Percentiles rank a stretch among this genome's conserved stretches.
phyloP scores from a whole-genome alignment of 176 grass and related monocot genomes.

The Aegilops sharonensis region DNA sequence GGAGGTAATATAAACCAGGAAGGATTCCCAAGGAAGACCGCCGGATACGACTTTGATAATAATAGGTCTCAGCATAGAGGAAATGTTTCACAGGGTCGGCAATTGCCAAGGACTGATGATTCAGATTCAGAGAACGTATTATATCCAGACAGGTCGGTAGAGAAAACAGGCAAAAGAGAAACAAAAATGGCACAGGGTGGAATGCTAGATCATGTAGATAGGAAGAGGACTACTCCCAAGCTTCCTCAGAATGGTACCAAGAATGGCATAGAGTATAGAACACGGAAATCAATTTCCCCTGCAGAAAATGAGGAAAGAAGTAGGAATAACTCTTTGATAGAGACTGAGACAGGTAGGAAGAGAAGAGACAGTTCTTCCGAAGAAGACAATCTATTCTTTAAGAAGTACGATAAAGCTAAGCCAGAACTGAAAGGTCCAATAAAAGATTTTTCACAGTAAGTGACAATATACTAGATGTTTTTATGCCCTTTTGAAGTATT shows the following conservation, averaged over 20 bases:
- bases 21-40: constrained; percentile 36
- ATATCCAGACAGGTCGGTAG: constrained; percentile 36
- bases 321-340: constrained; percentile 56
- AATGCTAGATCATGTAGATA: constrained; percentile 44
- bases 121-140: constrained; percentile 42
- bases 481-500: constrained; percentile 22
- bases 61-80: constrained; percentile 48
- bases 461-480: constrained; percentile 20
- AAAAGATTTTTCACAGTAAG: constrained; percentile 83
- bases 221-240: constrained; percentile 38
- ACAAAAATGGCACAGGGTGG: constrained; percentile 25
- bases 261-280: constrained; percentile 32
- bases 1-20: constrained; percentile 41
- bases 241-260: constrained; percentile 50
- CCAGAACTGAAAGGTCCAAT: constrained; percentile 86
- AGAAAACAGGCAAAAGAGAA: constrained; percentile 51
- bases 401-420: constrained; percentile 81
- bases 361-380: constrained; percentile 67
- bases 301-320: constrained; percentile 56
- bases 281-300: constrained; percentile 48
- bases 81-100: constrained; percentile 42
- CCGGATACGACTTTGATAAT: constrained; percentile 52
- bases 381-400: constrained; percentile 73
- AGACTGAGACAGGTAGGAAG: constrained; percentile 42
- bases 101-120: constrained; percentile 49